These are phyloP conservation scores for Brettanomyces sp. DNA, from an alignment of 805 yeast genomes.

Conservation along the genomic window DNA sequence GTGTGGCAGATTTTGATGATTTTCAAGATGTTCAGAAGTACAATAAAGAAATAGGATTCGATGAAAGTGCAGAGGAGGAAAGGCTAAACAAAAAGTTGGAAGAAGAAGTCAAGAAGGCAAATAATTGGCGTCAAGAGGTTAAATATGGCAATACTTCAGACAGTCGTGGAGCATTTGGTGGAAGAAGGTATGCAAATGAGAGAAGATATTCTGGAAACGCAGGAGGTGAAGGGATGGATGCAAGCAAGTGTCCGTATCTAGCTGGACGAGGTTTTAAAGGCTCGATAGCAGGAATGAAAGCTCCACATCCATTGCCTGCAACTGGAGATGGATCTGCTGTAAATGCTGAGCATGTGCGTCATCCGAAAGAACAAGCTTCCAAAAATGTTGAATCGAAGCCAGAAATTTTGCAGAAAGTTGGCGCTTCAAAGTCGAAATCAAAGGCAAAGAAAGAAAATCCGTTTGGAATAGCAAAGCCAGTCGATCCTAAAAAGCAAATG, in stretches of 20 bases:
- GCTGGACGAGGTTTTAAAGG: slow-evolving; percentile 36
- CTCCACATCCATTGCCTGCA: slow-evolving; percentile 40
- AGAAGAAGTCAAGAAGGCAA: background rate
- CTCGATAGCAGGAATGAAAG: slow-evolving; percentile 72
- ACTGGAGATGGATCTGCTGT: background rate
- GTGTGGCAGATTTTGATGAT: slow-evolving; percentile 29
- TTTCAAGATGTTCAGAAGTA: slow-evolving; percentile 26
- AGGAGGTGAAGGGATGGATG: slow-evolving; percentile 9
- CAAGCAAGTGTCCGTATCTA: slow-evolving; percentile 63
- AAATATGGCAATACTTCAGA: background rate
- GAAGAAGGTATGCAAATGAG: background rate
- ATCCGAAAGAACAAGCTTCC: background rate
- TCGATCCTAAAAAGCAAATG: slow-evolving; percentile 58
- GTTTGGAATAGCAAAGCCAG: slow-evolving; percentile 81
- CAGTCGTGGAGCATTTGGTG: background rate
- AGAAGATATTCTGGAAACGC: background rate
- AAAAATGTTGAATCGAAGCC: background rate
- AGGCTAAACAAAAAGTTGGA: slow-evolving; percentile 2
- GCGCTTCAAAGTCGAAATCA: background rate
- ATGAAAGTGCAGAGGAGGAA: slow-evolving; percentile 10
- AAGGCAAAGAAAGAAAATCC: slow-evolving; percentile 50
- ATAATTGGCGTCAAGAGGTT: background rate
- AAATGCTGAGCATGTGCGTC: background rate
- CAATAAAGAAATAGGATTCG: slow-evolving; percentile 18
- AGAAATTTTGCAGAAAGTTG: background rate